Evolutionary conservation across 164 flowering plant species (phyloP), one percentile per base, ranked within the genome.

Genomic region (Stephania yunnanensis): DNA sequence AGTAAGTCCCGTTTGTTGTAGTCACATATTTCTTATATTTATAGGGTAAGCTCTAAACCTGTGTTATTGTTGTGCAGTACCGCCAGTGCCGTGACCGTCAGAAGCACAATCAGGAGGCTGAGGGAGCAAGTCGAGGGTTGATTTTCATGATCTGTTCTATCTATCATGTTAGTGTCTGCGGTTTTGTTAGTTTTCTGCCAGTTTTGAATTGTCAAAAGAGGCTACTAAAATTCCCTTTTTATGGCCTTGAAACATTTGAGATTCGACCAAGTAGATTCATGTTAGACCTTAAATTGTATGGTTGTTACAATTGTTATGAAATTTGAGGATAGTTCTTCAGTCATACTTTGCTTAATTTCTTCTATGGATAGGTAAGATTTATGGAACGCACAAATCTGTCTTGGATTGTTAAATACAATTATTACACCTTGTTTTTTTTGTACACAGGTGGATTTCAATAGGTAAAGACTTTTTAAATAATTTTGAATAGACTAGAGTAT

Each of bases 61-160:
- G 25, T 25, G 25, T 25, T 25, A 55, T 12, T 12, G 0, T 73
- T 31, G 5, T 44, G 46, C 86, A 89, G 92, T 72, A 87, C 89
- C 68, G 90, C 92, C 0, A 87, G 90, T 80, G 92, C 92, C 5
- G 92, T 89, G 68, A 89, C 90, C 5, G 90, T 87, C 8, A 78
- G 90, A 81, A 89, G 92, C 78, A 86, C 90, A 71, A 89, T 89
- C 44, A 75, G 89, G 5, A 84, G 89, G 87, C 75, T 87, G 80
- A 84, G 89, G 78, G 89, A 87, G 84, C 89, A 88, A 74, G 86
- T 79, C 2, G 81, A 80, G 50, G 29, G 72, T 53, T 81, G 22
- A 74, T 20, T 74, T 44, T 12, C 20, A 42, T 29, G 44, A 68
- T 17, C 5, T 15, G 2, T 68, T 1, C 15, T 12, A 5, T 42